phyloP scores from a whole-genome alignment of 805 yeast species.

The Ogataea methanolica region DNA sequence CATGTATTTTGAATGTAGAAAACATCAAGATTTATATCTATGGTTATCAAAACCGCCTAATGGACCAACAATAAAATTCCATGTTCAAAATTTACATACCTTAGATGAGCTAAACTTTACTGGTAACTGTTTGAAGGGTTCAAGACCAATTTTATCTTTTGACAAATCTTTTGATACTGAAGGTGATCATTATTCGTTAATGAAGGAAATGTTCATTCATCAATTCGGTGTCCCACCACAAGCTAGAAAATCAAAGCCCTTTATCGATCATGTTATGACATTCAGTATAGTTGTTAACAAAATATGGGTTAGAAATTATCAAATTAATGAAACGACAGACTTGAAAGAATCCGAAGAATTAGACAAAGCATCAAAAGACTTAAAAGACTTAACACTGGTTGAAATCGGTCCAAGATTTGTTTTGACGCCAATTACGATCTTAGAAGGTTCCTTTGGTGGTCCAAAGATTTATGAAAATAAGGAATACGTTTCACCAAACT shows the following conservation, averaged over 20 bases:
- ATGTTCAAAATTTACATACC: constrained; percentile 91
- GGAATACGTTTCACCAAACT: constrained; percentile 94
- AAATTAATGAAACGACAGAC: constrained; percentile 65
- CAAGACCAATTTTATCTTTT: constrained; percentile 89
- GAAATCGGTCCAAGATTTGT: constrained; percentile 98
- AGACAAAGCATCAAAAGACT: constrained; percentile 23
- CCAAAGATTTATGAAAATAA: constrained; percentile 96
- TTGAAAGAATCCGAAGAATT: constrained; percentile 43
- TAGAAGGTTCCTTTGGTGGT: constrained; percentile 97
- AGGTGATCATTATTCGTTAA: constrained; percentile 54
- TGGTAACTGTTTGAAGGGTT: constrained; percentile 93
- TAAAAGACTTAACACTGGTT: constrained; percentile 67
- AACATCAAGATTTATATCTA: constrained; percentile 89
- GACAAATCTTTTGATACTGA: constrained; percentile 73
- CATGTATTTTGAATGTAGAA: constrained; percentile 90
- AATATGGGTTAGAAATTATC: constrained; percentile 94
- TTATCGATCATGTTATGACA: constrained; percentile 91
- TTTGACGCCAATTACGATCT: constrained; percentile 80
- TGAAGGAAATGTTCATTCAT: constrained; percentile 80
- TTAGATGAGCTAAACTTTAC: constrained; percentile 94
- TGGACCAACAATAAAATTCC: constrained; percentile 94
- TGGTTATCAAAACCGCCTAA: constrained; percentile 97
- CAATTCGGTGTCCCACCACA: constrained; percentile 93
- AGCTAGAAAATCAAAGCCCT: constrained; percentile 90
- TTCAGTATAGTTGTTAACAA: constrained; percentile 89